These are phyloP conservation scores for Beauveria medogensis DNA, from an alignment of 2,329 filamentous ascomycete species.

Conservation along the genomic window DNA sequence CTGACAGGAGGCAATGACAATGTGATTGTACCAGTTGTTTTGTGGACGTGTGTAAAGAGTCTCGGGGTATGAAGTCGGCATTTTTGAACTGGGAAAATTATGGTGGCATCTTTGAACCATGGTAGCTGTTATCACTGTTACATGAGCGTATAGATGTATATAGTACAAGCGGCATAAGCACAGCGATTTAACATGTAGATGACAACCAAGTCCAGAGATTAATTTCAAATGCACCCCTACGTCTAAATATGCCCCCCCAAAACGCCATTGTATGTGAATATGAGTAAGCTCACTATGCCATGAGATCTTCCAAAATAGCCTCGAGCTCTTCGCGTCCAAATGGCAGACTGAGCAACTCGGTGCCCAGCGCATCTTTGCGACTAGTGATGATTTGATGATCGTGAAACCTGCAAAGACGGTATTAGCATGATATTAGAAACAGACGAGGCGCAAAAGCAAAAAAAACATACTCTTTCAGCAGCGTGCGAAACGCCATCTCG, in stretches of 20 bases:
- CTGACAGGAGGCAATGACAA: conserved; percentile 97
- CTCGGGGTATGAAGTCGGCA: conserved; percentile 42
- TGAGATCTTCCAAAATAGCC: conserved; percentile 69
- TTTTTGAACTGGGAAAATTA: too few species aligned
- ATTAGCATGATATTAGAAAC: conserved; percentile 18
- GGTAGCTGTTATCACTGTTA: neutral
- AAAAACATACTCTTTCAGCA: conserved; percentile 73
- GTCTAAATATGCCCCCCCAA: neutral
- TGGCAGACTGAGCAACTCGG: conserved; percentile 76
- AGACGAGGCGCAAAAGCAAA: neutral
- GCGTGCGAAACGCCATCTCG: conserved; percentile 88
- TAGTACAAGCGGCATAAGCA: neutral
- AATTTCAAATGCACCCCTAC: neutral
- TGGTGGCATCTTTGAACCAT: too few species aligned
- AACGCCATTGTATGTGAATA: neutral
- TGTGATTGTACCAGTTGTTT: conserved; percentile 84
- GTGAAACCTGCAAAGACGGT: conserved; percentile 57
- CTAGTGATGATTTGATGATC: conserved; percentile 97
- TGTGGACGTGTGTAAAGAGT: conserved; percentile 88
- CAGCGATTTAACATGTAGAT: neutral
- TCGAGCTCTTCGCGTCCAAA: conserved; percentile 86
- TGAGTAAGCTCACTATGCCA: conserved; percentile 17
- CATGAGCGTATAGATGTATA: neutral
- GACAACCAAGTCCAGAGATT: neutral
- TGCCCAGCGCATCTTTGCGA: conserved; percentile 75